Conservation (phyloP, 345 rosid species). For the Angophora floribunda region DNA sequence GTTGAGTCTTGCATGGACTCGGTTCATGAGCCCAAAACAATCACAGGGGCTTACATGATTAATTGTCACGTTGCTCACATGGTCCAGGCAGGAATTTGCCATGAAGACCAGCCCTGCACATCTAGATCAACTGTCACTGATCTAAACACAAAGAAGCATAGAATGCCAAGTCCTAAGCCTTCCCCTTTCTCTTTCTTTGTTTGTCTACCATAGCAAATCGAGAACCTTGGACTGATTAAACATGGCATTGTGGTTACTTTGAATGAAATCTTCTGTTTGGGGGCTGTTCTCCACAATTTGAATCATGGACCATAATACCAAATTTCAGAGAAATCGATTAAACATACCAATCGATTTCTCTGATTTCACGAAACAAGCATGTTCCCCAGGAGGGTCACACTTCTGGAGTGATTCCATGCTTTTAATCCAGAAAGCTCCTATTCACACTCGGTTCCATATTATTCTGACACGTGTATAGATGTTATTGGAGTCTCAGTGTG, state of each 20-base stretch:
- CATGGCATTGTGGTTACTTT: background rate
- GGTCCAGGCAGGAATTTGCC: background rate
- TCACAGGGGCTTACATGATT: background rate
- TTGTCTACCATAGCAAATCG: background rate
- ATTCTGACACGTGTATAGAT: background rate
- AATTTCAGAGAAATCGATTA: background rate
- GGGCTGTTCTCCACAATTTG: background rate
- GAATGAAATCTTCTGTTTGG: background rate
- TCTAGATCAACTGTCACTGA: background rate
- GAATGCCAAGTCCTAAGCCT: background rate
- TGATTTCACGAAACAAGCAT: background rate
- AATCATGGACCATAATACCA: background rate
- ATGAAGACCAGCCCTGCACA: background rate
- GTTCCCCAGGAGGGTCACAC: background rate
- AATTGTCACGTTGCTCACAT: background rate
- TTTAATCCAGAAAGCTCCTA: background rate
- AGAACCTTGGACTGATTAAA: background rate
- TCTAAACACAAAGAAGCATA: background rate
- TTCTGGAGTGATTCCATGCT: background rate
- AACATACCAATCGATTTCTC: background rate
- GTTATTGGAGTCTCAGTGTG: background rate
- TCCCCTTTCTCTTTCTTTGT: background rate
- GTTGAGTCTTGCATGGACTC: background rate
- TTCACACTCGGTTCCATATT: background rate
- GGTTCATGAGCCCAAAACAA: background rate